Base-by-base conservation (phyloP, 1,139 yeast genomes). In the Yamadazyma buinensis region DNA sequence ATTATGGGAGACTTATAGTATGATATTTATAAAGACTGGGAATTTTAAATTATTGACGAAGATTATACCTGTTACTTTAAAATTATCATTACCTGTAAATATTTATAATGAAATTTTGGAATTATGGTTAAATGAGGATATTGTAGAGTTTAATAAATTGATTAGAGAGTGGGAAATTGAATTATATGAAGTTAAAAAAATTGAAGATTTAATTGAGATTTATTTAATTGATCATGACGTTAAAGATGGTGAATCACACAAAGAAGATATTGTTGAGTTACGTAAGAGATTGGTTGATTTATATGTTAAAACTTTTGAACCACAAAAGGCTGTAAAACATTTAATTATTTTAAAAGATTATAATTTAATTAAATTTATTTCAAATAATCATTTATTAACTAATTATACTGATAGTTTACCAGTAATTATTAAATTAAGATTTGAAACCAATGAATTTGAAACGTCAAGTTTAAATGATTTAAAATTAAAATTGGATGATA, bases 1-100 rank as follows among this genome's bases (percentile, higher is more conserved):
- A 11, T 79, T 79, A 41, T 88, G 97, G 96, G 75, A 75, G 35
- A 62, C 62, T 23, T 82, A 88, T 81, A 60, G 83, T 7, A 56
- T 61, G 42, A 71, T 69, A 10, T 83, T 80, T 43, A 58, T 79
- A 2, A 64, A 72, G 5, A 60, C 75, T 1, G 67, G 62, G 2
- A 76, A 81, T 36, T 57, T 71, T 4, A 59, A 56, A 5, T 60
- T 59, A 4, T 56, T 86, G 15, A 75, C 81, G 0, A 67, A 68
- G 1, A 55, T 65, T 0, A 54, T 88, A 3, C 95, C 95, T 0
- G 44, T 50, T 2, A 49, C 61, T 21, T 51, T 65, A 1, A 58
- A 55, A 24, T 50, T 76, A 33, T 59, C 65, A 24, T 45, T 76
- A 13, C 56, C 65, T 17, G 44, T 51, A 24, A 41, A 54, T 0